phyloP scores from a whole-genome alignment of 2,329 filamentous ascomycete genomes.

The Aspergillus sp. region DNA sequence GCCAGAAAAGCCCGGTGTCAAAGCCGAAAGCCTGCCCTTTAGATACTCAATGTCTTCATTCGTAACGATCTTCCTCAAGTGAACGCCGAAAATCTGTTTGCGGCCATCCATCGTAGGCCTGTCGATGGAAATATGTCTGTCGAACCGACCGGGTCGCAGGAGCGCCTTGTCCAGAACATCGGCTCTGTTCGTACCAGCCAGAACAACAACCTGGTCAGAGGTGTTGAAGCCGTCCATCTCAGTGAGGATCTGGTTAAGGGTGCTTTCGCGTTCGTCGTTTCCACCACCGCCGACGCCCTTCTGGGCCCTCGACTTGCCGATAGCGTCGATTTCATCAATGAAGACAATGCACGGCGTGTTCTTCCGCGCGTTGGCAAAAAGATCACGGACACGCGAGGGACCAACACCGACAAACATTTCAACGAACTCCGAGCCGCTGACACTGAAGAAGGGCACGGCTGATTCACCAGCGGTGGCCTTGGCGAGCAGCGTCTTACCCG shows the following conservation, averaged over 20 bases:
- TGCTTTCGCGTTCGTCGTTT: slow-evolving; percentile 94
- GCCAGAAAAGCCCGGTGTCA: slow-evolving; percentile 94
- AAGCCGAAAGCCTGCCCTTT: slow-evolving; percentile 75
- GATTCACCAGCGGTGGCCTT: slow-evolving; percentile 98
- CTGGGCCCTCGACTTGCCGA: slow-evolving; percentile 81
- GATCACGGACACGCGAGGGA: slow-evolving; percentile 84
- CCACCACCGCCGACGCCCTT: slow-evolving; percentile 77
- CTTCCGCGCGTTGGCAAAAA: slow-evolving; percentile 91
- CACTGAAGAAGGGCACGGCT: slow-evolving; percentile 93
- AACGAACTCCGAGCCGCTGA: slow-evolving; percentile 96
- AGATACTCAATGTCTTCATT: slow-evolving; percentile 81
- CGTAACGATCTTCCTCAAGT: slow-evolving; percentile 89
- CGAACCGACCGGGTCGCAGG: slow-evolving; percentile 93
- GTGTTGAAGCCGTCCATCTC: slow-evolving; percentile 99
- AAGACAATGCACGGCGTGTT: slow-evolving; percentile 98
- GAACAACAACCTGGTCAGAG: slow-evolving; percentile 86
- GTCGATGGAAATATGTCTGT: slow-evolving; percentile 92
- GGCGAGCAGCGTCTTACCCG: slow-evolving; percentile 92
- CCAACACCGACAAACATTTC: slow-evolving; percentile 99
- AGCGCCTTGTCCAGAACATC: slow-evolving; percentile 92
- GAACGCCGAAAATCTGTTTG: slow-evolving; percentile 91
- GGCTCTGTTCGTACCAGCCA: slow-evolving; percentile 91
- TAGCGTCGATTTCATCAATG: slow-evolving; percentile 98
- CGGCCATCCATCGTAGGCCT: slow-evolving; percentile 92
- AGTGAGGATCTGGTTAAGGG: slow-evolving; percentile 94